Percentiles rank a stretch among this genome's conserved stretches.
These are phyloP conservation scores for Camellia lanceoleosa DNA, from an alignment of 148 eudicot species.

Conservation along the genomic window DNA sequence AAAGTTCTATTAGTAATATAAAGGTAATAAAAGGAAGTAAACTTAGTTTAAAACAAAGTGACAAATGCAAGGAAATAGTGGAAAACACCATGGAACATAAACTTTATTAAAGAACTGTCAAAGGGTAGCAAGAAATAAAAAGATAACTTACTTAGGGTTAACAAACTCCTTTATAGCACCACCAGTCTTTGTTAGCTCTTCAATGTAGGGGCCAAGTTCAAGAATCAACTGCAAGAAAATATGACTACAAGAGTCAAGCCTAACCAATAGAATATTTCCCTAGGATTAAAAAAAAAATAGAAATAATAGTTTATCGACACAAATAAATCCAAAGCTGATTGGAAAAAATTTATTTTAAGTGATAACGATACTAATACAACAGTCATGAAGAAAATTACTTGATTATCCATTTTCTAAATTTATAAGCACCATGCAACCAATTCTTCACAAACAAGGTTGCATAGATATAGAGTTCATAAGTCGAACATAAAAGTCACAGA, in stretches of 20 bases:
- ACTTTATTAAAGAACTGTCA: background rate
- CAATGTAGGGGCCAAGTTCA: slow-evolving; percentile 84
- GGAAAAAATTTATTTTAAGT: background rate
- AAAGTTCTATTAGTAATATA: background rate
- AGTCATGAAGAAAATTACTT: slow-evolving; percentile 6
- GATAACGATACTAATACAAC: too few species aligned
- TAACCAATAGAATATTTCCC: background rate
- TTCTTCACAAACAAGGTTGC: background rate
- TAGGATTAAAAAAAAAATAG: background rate
- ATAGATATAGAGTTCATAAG: background rate
- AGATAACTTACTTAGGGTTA: slow-evolving; percentile 76
- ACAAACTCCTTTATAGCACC: slow-evolving; percentile 97
- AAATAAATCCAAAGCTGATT: background rate
- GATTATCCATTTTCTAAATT: background rate
- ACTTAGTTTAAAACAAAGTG: background rate
- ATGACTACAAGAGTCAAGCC: slow-evolving; percentile 11
- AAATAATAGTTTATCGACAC: background rate
- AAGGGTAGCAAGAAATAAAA: background rate
- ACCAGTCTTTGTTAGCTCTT: slow-evolving; percentile 82
- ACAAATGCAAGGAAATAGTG: background rate
- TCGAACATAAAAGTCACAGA: background rate
- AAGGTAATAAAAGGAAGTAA: background rate
- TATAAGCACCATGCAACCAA: background rate
- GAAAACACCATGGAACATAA: background rate
- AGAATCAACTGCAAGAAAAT: slow-evolving; percentile 66